phyloP scores from a whole-genome alignment of 1,284 basidiomycete genomes.

The Schizopora paradoxa region DNA sequence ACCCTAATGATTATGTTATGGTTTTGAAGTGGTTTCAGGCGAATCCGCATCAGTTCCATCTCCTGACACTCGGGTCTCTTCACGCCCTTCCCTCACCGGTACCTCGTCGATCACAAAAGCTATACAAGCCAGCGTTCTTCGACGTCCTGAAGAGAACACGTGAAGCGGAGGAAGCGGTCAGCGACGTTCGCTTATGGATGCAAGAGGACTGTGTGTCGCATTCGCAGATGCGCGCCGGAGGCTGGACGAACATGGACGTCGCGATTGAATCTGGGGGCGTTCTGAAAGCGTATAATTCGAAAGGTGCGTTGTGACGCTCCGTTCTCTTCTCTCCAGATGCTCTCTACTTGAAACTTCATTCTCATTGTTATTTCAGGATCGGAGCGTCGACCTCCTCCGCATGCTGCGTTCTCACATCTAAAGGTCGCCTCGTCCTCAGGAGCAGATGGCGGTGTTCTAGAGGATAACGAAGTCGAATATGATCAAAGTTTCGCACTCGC shows the following conservation, averaged over 20 bases:
- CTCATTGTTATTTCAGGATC: background rate
- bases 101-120: constrained; percentile 67
- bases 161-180: constrained; percentile 52
- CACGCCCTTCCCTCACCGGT: constrained; percentile 87
- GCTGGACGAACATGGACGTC: constrained; percentile 48
- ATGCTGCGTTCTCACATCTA: constrained; percentile 13
- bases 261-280: constrained; percentile 58
- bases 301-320: constrained; percentile 3
- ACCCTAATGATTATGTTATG: constrained; percentile 13
- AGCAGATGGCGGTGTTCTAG: background rate
- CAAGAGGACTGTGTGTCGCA: constrained; percentile 25
- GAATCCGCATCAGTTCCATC: constrained; percentile 82
- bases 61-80: constrained; percentile 72
- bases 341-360: background rate
- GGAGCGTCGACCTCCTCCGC: constrained; percentile 1
- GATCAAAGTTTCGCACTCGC: background rate
- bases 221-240: constrained; percentile 30
- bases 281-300: constrained; percentile 40
- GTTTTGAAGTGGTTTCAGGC: constrained; percentile 61
- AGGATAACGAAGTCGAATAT: constrained; percentile 4
- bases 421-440: background rate
- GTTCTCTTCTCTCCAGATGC: constrained; percentile 7
- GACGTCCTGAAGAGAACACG: constrained; percentile 48
- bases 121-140: constrained; percentile 75
- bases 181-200: constrained; percentile 55